Evolutionary conservation across 2,329 filamentous ascomycete genomes (phyloP), one percentile per base, ranked within the genome.

Genomic region (Xylariomycetidae sp.): DNA sequence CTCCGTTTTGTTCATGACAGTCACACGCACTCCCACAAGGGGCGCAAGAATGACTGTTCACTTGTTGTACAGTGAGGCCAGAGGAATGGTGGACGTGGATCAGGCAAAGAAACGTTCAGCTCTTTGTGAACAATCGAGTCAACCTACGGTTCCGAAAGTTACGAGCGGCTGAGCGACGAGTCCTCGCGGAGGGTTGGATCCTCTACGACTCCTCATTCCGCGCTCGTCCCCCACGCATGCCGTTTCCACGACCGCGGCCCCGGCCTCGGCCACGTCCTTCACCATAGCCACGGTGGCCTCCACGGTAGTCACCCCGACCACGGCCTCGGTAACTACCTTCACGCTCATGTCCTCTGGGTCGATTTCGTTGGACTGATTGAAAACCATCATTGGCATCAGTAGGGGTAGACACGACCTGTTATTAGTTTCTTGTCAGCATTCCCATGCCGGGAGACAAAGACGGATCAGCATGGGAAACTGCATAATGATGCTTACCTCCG

Each of bases 401-500:
- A 16, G 51, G 36, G 15, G 51, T 33, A 28, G 43, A n/a, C n/a
- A n/a, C 17, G 6, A 39, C 28, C 48, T 54, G 41, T 45, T 8
- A 32, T 37, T 15, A 38, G 33, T n/a, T n/a, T n/a, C n/a, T n/a
- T n/a, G n/a, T n/a, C n/a, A n/a, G n/a, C n/a, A n/a, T n/a, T n/a
- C n/a, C n/a, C n/a, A n/a, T n/a, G n/a, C n/a, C n/a, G n/a, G n/a
- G n/a, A n/a, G n/a, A n/a, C n/a, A n/a, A n/a, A n/a, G n/a, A n/a
- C n/a, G n/a, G n/a, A n/a, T n/a, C n/a, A n/a, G n/a, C n/a, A n/a
- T n/a, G n/a, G n/a, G n/a, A n/a, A n/a, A n/a, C n/a, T n/a, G n/a
- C n/a, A n/a, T n/a, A n/a, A n/a, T n/a, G n/a, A n/a, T n/a, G n/a
- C 64, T 47, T 56, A 74, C 69, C 54, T 68, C 63, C 18, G 58